Evolutionary conservation across 257 asterid genomes (phyloP), one percentile per base, ranked within the genome.

Genomic region (Solanum virginianum): DNA sequence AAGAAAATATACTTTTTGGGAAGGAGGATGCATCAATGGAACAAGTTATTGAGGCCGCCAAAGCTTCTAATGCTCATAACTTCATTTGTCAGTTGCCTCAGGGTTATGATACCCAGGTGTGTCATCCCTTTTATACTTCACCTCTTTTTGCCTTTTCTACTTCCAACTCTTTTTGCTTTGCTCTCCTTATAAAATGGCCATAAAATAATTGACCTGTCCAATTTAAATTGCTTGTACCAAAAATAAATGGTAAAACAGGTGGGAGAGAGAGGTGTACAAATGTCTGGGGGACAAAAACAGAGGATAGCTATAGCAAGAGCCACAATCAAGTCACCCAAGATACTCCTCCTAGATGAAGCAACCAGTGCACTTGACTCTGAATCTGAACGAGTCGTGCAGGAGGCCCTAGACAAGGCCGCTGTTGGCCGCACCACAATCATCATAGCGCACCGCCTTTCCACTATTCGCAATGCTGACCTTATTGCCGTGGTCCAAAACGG

Each of bases 221-320:
- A 32, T 32, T 32, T 32, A 32, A 32, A 32, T 32, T 32, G 39
- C 39, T 32, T 32, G 39, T 32, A 32, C 39, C 2, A 32, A 32
- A 32, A 32, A 32, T 32, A 32, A 32, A 32, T 32, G 3, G 39
- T 32, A 32, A 32, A 32, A 32, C 39, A 94, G 99, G 99, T 96
- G 24, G 99, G 98, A 11, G 99, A 95, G 86, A 88, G 95, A 87
- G 98, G 99, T 10, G 90, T 93, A 51, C 98, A 96, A 74, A 88
- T 96, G 92, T 96, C 98, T 1, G 97, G 98, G 15, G 98, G 99
- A 10, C 97, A 96, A 82, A 96, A 96, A 85, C 99, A 96, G 87
- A 93, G 98, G 82, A 92, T 96, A 79, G 98, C 98, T 70, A 94
- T 95, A 80, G 99, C 99, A 6, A 92, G 99, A 89, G 97, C 98